Evolutionary conservation across 371 early-diverging fungal genomes (phyloP).

Genomic region (Actinomortierella ambigua): DNA sequence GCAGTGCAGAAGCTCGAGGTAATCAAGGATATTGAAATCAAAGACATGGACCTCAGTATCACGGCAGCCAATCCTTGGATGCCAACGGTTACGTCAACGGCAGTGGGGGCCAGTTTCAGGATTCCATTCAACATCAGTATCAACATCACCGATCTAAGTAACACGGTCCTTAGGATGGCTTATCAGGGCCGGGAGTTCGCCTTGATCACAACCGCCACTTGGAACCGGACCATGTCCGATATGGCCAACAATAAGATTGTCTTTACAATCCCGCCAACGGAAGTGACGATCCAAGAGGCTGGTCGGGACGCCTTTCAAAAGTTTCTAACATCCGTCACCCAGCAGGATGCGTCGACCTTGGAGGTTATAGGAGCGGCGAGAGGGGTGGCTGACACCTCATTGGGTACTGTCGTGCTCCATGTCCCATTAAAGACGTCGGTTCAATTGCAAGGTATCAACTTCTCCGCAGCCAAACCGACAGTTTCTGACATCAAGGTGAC

Average conservation of each 20-base stretch:
- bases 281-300: too few relatives aligned
- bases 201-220: too few relatives aligned
- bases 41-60: constrained; percentile 49
- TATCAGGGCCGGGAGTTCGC: not conserved
- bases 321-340: too few relatives aligned
- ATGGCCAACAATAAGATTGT: too few relatives aligned
- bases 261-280: too few relatives aligned
- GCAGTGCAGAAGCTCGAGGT: too few relatives aligned
- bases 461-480: not conserved
- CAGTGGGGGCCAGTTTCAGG: constrained; percentile 49
- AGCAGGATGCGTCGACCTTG: too few relatives aligned
- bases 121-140: constrained; percentile 58
- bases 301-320: too few relatives aligned
- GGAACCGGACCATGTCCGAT: too few relatives aligned
- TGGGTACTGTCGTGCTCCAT: not conserved
- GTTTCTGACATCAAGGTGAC: constrained; percentile 4
- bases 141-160: constrained; percentile 41
- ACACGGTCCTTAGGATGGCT: not conserved
- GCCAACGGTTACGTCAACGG: constrained; percentile 47
- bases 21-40: too few relatives aligned
- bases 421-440: not conserved
- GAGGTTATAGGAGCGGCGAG: not conserved
- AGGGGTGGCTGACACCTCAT: constrained; percentile 1
- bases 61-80: constrained; percentile 46
- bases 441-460: constrained; percentile 3